A percentile compares a stretch with the other conserved stretches of the same genome.
phyloP scores from a whole-genome alignment of 2,329 filamentous ascomycete genomes.

The Thelonectria discophora region DNA sequence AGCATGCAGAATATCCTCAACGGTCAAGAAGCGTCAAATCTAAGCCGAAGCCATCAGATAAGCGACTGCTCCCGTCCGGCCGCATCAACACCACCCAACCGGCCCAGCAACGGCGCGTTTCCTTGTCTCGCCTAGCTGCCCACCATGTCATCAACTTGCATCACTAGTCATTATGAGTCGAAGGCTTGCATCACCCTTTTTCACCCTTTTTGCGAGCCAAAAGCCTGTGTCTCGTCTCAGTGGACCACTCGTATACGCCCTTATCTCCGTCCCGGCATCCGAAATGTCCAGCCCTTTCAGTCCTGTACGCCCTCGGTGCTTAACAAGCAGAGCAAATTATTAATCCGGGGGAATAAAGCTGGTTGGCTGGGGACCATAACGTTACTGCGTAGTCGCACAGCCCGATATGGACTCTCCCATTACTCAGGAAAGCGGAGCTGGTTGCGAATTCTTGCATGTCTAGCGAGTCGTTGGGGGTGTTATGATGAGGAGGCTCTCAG shows the following conservation, averaged over 20 bases:
- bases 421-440: not conserved
- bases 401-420: not conserved
- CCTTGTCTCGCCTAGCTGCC: too few species aligned
- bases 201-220: too few species aligned
- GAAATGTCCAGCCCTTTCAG: not conserved
- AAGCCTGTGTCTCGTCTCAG: too few species aligned
- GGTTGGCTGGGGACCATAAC: too few species aligned
- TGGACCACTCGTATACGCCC: not conserved
- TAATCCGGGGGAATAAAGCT: too few species aligned
- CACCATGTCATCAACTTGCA: not conserved
- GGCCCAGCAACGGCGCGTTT: not conserved
- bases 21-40: not conserved
- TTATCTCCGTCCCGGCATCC: slow-evolving; percentile 5
- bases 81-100: not conserved
- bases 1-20: not conserved
- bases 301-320: not conserved
- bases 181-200: not conserved
- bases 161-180: not conserved
- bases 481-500: not conserved
- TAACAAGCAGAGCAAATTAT: slow-evolving; percentile 2
- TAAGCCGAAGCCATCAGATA: not conserved
- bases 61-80: not conserved
- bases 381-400: not conserved
- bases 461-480: not conserved
- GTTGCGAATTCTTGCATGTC: not conserved